Percentiles rank a stretch among this genome's conserved stretches.
Conservation (phyloP, 371 early-diverging fungal species). For the Nematocida major region DNA sequence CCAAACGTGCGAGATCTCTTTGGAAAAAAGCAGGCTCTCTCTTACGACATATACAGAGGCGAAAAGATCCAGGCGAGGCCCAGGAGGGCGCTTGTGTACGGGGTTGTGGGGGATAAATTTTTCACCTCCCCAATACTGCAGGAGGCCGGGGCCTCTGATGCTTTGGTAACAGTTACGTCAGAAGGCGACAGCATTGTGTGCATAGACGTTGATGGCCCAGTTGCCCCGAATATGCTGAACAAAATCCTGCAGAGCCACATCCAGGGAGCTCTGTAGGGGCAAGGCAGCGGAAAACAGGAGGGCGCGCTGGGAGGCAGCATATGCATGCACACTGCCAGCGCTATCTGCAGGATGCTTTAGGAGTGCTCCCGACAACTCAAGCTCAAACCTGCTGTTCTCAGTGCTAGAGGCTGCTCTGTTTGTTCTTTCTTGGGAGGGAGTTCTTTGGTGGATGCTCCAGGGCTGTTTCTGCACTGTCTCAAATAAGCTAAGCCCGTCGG, state of each 20-base stretch:
- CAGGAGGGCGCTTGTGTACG: background rate
- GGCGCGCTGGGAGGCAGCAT: too few relatives aligned
- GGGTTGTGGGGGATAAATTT: background rate
- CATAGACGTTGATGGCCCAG: conserved; percentile 1
- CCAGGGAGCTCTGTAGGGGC: too few relatives aligned
- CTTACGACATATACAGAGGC: background rate
- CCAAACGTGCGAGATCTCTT: conserved; percentile 3
- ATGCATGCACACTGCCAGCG: too few relatives aligned
- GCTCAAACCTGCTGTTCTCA: too few relatives aligned
- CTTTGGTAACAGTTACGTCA: conserved; percentile 6
- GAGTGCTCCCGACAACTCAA: too few relatives aligned
- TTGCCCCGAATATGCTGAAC: background rate
- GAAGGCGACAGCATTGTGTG: background rate
- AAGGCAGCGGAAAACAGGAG: too few relatives aligned
- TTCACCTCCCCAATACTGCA: conserved; percentile 35
- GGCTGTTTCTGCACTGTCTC: too few relatives aligned
- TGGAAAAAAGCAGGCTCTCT: background rate
- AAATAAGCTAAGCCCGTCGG: too few relatives aligned
- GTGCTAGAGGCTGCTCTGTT: too few relatives aligned
- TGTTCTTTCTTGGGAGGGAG: too few relatives aligned
- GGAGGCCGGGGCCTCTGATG: conserved; percentile 38
- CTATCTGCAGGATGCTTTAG: too few relatives aligned
- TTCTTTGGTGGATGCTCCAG: too few relatives aligned
- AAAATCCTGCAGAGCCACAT: conserved; percentile 4
- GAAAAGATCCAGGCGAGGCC: background rate